Evolutionary conservation across 495 filamentous ascomycete genomes (phyloP).

Genomic region (Poronia punctata): DNA sequence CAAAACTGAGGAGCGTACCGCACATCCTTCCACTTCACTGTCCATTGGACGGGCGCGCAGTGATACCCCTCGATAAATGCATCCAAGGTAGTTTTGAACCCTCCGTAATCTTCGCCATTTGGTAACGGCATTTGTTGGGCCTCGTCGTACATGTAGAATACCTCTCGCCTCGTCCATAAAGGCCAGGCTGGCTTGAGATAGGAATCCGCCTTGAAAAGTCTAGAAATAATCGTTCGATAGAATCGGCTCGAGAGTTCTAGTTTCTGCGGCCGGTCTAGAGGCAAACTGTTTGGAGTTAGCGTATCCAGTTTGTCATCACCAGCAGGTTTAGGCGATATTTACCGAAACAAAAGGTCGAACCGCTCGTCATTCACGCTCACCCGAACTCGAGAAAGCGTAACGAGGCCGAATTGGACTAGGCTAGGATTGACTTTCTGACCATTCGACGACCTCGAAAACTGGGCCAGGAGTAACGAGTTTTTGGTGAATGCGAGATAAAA

Average conservation of each 20-base stretch:
- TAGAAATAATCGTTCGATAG: conserved; percentile 68
- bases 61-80: conserved; percentile 79
- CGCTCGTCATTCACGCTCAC: conserved; percentile 67
- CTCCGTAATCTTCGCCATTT: conserved; percentile 67
- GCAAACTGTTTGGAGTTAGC: conserved; percentile 43
- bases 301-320: no score
- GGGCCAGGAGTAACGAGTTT: conserved; percentile 75
- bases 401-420: conserved; percentile 47
- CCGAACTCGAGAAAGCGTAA: conserved; percentile 62
- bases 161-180: conserved; percentile 54
- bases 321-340: conserved; percentile 16
- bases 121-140: conserved; percentile 42
- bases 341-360: conserved; percentile 80
- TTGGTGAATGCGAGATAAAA: conserved; percentile 84
- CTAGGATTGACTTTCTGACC: conserved; percentile 13
- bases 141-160: conserved; percentile 59
- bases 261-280: conserved; percentile 53
- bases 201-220: conserved; percentile 64
- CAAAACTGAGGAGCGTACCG: conserved; percentile 79
- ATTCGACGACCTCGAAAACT: conserved; percentile 51
- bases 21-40: conserved; percentile 60
- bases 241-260: conserved; percentile 74
- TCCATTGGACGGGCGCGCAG: conserved; percentile 69
- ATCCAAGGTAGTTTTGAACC: conserved; percentile 74
- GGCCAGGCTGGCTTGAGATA: conserved; percentile 81